phyloP scores from a whole-genome alignment of 257 asterid genomes.

The Salvia rosmarinus region DNA sequence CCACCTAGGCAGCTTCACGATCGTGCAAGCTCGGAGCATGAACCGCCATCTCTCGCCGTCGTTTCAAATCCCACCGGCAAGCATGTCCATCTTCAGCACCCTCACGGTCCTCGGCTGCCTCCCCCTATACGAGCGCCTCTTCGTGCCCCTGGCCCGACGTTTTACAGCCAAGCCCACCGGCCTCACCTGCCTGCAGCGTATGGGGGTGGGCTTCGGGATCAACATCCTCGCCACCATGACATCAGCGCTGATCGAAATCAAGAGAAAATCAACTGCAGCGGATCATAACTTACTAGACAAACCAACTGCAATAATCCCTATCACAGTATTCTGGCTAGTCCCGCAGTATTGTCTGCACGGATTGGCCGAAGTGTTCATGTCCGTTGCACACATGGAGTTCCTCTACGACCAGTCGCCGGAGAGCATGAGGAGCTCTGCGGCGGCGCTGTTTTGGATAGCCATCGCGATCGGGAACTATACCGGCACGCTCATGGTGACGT shows the following conservation, averaged over 20 bases:
- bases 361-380: slow-evolving; percentile 65
- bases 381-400: slow-evolving; percentile 70
- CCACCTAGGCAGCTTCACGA: slow-evolving; percentile 64
- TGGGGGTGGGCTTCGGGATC: slow-evolving; percentile 64
- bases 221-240: slow-evolving; percentile 56
- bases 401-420: slow-evolving; percentile 81
- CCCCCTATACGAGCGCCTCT: slow-evolving; percentile 64
- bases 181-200: slow-evolving; percentile 65
- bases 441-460: slow-evolving; percentile 63
- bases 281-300: slow-evolving; percentile 53
- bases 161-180: slow-evolving; percentile 58
- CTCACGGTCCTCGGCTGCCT: slow-evolving; percentile 56
- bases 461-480: slow-evolving; percentile 57
- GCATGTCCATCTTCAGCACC: slow-evolving; percentile 66
- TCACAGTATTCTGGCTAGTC: slow-evolving; percentile 66
- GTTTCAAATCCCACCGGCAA: slow-evolving; percentile 77
- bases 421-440: slow-evolving; percentile 83
- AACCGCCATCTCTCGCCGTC: slow-evolving; percentile 58
- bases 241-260: slow-evolving; percentile 64
- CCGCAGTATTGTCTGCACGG: slow-evolving; percentile 78
- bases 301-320: slow-evolving; percentile 57
- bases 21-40: slow-evolving; percentile 82
- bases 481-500: slow-evolving; percentile 55
- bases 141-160: slow-evolving; percentile 59
- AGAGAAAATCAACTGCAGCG: slow-evolving; percentile 59